Base-by-base conservation (phyloP, 257 asterid genomes). In the Cinchona pubescens region DNA sequence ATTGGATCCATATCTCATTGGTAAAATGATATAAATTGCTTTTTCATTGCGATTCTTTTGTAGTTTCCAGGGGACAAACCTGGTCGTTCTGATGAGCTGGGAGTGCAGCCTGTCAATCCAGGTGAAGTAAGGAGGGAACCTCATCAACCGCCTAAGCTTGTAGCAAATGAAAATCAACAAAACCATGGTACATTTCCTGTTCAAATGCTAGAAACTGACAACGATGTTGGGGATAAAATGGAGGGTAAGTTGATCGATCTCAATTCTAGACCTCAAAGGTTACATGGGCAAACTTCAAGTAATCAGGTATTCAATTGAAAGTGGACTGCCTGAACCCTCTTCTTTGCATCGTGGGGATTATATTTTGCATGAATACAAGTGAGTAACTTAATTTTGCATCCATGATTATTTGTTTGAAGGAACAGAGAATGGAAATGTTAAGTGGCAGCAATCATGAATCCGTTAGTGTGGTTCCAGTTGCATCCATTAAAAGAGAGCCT, bases 1-100 rank as follows among this genome's bases (percentile, higher is more conserved):
- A n/a, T 62, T 32, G 55, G 60, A 42, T 35, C 66, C 46, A 2
- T 65, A 25, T 48, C 14, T 34, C 30, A 16, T 9, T 3, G 16
- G n/a, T 30, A 32, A 67, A 42, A 25, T 43, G 34, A 55, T 79
- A 45, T 78, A 53, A 30, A 45, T 81, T 66, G 14, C 25, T 71
- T 72, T 61, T 66, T 78, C 62, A 53, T 55, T 80, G 37, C 60
- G 71, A 77, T 73, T 80, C 67, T 72, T 77, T 60, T 86, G 76
- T 85, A 94, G 98, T 94, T 92, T 83, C 97, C 97, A 2, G 96
- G 96, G 75, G 96, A 88, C 80, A 90, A 87, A 79, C 76, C 83
- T 43, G 89, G 82, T 59, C 81, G 67, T 70, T 55, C 77, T 16
- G 94, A 82, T 2, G 93, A 87, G 70, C 80, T 82, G 2, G 91